A percentile compares a stretch with the other conserved stretches of the same genome.
These are phyloP conservation scores for Leishmania martiniquensis DNA, from an alignment of 208 protist genomes.

Conservation along the genomic window DNA sequence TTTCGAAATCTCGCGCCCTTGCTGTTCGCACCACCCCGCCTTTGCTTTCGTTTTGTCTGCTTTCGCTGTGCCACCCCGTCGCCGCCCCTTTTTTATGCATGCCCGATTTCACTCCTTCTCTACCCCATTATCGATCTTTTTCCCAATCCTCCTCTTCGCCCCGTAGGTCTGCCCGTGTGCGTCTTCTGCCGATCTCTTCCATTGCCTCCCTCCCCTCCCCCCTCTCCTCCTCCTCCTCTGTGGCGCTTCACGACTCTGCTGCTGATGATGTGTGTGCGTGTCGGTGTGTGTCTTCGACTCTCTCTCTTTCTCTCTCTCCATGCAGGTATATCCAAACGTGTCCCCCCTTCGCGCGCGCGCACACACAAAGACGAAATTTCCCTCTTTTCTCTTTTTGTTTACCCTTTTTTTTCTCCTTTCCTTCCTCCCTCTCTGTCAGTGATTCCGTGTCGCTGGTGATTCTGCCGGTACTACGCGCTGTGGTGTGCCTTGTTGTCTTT, in stretches of 20 bases:
- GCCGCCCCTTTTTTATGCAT: not conserved
- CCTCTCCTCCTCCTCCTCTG: conserved; percentile 4
- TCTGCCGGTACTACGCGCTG: not conserved
- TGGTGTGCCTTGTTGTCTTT: not conserved
- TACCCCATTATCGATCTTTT: too few species aligned
- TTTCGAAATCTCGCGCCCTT: not conserved
- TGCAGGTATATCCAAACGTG: not conserved
- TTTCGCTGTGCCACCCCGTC: not conserved
- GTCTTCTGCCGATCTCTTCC: not conserved
- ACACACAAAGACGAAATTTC: not conserved
- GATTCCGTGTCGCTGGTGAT: not conserved
- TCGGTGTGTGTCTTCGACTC: not conserved
- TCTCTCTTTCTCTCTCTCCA: not conserved
- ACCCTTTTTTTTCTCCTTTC: not conserved
- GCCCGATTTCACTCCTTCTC: too few species aligned
- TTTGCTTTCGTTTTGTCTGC: not conserved
- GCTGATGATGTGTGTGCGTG: too few species aligned
- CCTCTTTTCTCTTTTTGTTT: not conserved
- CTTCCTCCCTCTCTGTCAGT: not conserved
- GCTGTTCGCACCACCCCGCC: not conserved
- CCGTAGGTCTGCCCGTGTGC: not conserved
- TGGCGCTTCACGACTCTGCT: not conserved
- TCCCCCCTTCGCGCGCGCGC: too few species aligned
- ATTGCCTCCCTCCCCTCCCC: too few species aligned
- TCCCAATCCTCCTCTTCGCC: not conserved